Evolutionary conservation across 345 rosid species (phyloP).

Genomic region (Euphorbia tirucalli): DNA sequence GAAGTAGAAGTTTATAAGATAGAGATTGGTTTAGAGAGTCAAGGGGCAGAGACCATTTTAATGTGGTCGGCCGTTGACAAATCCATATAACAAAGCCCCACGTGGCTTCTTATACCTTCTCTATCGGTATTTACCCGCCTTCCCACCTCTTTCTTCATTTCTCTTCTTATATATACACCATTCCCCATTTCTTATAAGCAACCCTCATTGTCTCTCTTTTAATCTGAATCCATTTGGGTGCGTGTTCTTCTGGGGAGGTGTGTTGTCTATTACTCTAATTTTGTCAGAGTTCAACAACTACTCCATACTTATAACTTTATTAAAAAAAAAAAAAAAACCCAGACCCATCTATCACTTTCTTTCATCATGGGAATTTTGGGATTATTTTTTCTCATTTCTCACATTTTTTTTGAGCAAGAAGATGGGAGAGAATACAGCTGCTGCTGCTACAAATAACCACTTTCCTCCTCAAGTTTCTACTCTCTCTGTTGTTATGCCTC

Average conservation of each 20-base stretch:
- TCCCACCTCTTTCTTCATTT: no score
- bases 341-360: slow-evolving; percentile 13
- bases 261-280: neutral
- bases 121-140: no score
- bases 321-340: no score
- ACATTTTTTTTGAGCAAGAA: neutral
- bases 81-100: neutral
- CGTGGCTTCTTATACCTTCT: slow-evolving; percentile 3
- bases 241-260: slow-evolving; percentile 16
- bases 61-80: slow-evolving; percentile 16
- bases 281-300: neutral
- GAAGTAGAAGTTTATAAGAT: no score
- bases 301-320: neutral
- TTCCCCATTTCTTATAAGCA: neutral
- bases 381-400: neutral
- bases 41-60: neutral
- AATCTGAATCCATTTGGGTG: slow-evolving; percentile 7
- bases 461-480: slow-evolving; percentile 14
- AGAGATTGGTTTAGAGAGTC: neutral
- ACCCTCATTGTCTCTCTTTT: neutral
- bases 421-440: slow-evolving; percentile 19
- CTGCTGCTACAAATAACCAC: no score
- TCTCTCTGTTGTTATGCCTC: slow-evolving; percentile 39
- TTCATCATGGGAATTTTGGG: neutral
- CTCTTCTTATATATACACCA: slow-evolving; percentile 10